phyloP scores from a whole-genome alignment of 75 land plant genomes.

The Adiantum capillusveneris region DNA sequence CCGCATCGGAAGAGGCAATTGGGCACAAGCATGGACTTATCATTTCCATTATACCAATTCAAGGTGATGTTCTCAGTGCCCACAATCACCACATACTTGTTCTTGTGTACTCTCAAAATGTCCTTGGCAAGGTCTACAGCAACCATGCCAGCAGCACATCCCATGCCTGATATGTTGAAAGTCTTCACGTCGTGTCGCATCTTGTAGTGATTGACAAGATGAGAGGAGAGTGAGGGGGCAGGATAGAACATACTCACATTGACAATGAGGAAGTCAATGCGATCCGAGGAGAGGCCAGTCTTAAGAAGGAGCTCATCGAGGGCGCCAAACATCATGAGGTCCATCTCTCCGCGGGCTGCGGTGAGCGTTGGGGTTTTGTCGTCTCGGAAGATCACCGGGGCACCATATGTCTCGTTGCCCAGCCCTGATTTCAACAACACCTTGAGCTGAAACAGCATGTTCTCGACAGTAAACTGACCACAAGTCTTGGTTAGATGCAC shows the following conservation, averaged over 20 bases:
- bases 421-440: conserved; percentile 38
- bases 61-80: conserved; percentile 37
- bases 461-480: conserved; percentile 19
- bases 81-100: conserved; percentile 29
- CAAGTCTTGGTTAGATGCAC: conserved; percentile 24
- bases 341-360: conserved; percentile 39
- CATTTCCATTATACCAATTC: conserved; percentile 47
- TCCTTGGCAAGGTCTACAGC: conserved; percentile 25
- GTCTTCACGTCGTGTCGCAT: conserved; percentile 22
- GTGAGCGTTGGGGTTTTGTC: conserved; percentile 9
- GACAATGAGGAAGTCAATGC: conserved; percentile 9
- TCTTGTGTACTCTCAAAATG: conserved; percentile 10
- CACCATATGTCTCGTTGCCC: conserved; percentile 54
- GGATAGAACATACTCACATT: conserved; percentile 25
- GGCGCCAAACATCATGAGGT: conserved; percentile 29
- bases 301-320: conserved; percentile 30
- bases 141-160: conserved; percentile 23
- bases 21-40: conserved; percentile 44
- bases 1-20: conserved; percentile 60
- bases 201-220: conserved; percentile 28
- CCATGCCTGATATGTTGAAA: conserved; percentile 33
- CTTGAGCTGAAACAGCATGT: conserved; percentile 31
- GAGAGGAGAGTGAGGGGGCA: conserved; percentile 24
- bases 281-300: conserved; percentile 16
- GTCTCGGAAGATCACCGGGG: conserved; percentile 16